Conservation (phyloP, 2,329 filamentous ascomycete species). For the Malbranchea zuffiana region DNA sequence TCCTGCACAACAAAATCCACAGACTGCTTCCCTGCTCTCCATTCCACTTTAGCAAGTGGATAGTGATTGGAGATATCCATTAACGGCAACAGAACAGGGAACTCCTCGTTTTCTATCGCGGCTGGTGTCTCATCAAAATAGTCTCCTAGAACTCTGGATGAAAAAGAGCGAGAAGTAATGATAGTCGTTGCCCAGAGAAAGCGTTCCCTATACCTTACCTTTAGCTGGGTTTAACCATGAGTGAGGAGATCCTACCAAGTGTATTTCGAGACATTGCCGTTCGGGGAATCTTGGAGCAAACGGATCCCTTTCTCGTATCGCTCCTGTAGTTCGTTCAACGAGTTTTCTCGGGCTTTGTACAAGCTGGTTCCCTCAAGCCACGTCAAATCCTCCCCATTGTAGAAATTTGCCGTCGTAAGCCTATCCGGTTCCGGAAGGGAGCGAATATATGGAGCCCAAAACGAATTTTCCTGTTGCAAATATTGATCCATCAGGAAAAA, state of each 20-base stretch:
- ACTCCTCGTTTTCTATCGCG: constrained; percentile 42
- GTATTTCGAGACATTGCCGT: constrained; percentile 18
- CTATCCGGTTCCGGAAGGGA: constrained; percentile 53
- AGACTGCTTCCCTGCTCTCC: constrained; percentile 39
- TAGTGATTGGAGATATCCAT: constrained; percentile 64
- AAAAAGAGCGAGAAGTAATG: constrained; percentile 36
- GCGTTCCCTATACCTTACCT: constrained; percentile 27
- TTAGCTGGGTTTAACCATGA: constrained; percentile 7
- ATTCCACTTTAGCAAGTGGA: constrained; percentile 48
- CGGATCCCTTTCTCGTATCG: constrained; percentile 28
- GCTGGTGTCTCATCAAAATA: constrained; percentile 25
- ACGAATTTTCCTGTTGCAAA: constrained; percentile 46
- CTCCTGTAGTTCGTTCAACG: constrained; percentile 26
- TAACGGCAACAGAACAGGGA: constrained; percentile 58
- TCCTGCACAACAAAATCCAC: constrained; percentile 36
- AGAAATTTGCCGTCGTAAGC: constrained; percentile 53
- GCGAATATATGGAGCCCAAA: constrained; percentile 58
- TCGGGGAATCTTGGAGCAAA: constrained; percentile 21
- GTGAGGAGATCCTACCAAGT: constrained; percentile 27
- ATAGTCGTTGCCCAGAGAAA: constrained; percentile 39
- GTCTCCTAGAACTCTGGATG: constrained; percentile 33
- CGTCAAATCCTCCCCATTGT: constrained; percentile 49
- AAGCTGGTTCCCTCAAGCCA: constrained; percentile 34
- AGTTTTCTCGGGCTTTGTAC: constrained; percentile 24
- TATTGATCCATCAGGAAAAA: constrained; percentile 62